These are phyloP conservation scores for Candida golubevii DNA, from an alignment of 805 yeast species.

Conservation along the genomic window DNA sequence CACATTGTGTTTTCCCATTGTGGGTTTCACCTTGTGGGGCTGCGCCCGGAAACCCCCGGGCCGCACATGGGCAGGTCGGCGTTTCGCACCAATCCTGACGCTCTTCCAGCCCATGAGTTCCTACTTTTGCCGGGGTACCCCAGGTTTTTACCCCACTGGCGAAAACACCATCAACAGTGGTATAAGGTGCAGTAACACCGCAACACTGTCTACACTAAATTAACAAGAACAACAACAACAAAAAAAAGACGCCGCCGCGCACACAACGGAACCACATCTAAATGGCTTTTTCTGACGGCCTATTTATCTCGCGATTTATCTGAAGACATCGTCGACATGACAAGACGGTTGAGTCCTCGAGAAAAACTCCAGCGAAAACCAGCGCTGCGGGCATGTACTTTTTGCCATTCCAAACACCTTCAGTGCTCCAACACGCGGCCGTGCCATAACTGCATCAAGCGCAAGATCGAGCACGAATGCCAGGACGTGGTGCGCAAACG, in stretches of 20 bases:
- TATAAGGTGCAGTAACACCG: no score
- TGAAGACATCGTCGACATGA: conserved; percentile 38
- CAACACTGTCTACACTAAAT: no score
- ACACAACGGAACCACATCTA: no score
- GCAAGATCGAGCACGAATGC: conserved; percentile 54
- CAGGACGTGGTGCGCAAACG: conserved; percentile 54
- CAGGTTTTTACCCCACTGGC: conserved; percentile 13
- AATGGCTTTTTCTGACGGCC: no score
- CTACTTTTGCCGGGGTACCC: conserved; percentile 21
- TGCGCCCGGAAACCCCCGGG: conserved; percentile 4
- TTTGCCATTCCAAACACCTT: conserved; percentile 69
- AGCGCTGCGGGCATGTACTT: conserved; percentile 63
- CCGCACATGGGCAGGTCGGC: not conserved
- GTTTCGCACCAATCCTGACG: no score
- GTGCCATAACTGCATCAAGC: conserved; percentile 63
- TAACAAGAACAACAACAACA: not conserved
- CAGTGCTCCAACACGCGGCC: conserved; percentile 71
- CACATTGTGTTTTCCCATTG: no score
- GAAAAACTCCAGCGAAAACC: conserved; percentile 57
- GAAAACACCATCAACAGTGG: not conserved
- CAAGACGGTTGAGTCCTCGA: conserved; percentile 52
- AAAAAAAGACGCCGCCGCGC: not conserved
- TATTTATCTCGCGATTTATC: no score
- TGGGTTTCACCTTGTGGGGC: not conserved
- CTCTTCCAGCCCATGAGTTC: not conserved